These are phyloP conservation scores for Stropharia rugosoannulata DNA, from an alignment of 768 basidiomycete species.

Conservation along the genomic window DNA sequence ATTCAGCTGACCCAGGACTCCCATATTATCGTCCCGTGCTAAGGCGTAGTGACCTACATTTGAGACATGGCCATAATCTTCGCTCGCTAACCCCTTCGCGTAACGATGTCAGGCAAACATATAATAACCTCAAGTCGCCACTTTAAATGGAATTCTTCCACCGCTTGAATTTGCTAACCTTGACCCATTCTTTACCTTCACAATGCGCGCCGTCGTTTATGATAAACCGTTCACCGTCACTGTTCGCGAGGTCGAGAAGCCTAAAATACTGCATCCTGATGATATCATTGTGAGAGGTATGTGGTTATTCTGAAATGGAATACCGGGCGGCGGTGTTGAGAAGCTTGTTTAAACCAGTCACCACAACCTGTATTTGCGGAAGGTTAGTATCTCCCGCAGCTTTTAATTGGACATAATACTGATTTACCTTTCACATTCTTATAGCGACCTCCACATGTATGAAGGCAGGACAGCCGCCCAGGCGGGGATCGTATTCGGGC, in stretches of 20 bases:
- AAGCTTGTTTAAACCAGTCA: slow-evolving; percentile 31
- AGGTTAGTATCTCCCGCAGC: slow-evolving; percentile 26
- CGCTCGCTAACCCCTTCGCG: background rate
- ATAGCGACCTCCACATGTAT: slow-evolving; percentile 55
- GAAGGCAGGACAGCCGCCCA: slow-evolving; percentile 53
- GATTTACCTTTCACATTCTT: background rate
- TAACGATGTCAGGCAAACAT: background rate
- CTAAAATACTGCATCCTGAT: slow-evolving; percentile 49
- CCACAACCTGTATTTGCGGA: slow-evolving; percentile 51
- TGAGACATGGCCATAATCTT: background rate
- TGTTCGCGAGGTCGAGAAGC: slow-evolving; percentile 44
- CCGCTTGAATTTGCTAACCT: background rate
- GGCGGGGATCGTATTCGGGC: slow-evolving; percentile 51
- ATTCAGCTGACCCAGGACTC: slow-evolving; percentile 3
- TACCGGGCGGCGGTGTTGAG: background rate
- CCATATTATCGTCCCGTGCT: background rate
- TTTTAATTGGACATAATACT: background rate
- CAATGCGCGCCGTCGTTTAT: slow-evolving; percentile 57
- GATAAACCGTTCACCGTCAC: slow-evolving; percentile 48
- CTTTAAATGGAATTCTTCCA: background rate
- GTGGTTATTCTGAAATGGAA: background rate
- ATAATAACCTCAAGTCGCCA: too few relatives aligned
- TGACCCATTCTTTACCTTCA: slow-evolving; percentile 1
- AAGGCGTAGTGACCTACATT: too few relatives aligned
- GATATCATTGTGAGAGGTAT: slow-evolving; percentile 50